Percentiles rank a stretch among this genome's conserved stretches.
Evolutionary conservation across 1,284 basidiomycete genomes (phyloP).

Genomic region (Ceratobasidium theobromae): DNA sequence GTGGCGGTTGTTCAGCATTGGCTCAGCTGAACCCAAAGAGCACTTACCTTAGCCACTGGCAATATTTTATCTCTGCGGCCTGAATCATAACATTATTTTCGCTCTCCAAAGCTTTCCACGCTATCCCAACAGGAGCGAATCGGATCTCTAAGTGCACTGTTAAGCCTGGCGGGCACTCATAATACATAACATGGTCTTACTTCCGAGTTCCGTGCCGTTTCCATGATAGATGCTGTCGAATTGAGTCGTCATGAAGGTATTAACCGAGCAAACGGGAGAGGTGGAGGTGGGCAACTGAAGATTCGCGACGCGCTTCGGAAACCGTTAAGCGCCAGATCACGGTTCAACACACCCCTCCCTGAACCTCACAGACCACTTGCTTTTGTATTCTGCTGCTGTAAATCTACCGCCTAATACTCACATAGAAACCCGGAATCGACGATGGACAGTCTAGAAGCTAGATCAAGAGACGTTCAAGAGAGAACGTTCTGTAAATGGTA

Average conservation of each 20-base stretch:
- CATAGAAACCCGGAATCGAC: neutral
- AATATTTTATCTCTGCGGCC: constrained; percentile 79
- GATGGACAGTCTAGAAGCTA: constrained; percentile 60
- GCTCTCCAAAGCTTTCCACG: constrained; percentile 74
- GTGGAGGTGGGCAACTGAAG: neutral
- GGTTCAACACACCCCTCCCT: neutral
- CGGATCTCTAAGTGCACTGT: constrained; percentile 67
- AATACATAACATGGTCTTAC: constrained; percentile 51
- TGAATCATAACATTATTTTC: constrained; percentile 66
- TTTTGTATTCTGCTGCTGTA: too few species aligned
- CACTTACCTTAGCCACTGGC: constrained; percentile 71
- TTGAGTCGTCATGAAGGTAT: constrained; percentile 51
- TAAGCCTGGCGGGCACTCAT: neutral
- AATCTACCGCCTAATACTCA: neutral
- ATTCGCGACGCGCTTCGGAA: constrained; percentile 22
- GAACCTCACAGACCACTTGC: too few species aligned
- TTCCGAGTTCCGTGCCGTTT: constrained; percentile 71
- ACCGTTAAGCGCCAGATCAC: constrained; percentile 14
- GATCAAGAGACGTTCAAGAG: constrained; percentile 69
- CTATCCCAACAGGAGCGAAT: constrained; percentile 84
- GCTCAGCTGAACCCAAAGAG: neutral
- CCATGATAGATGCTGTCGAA: constrained; percentile 84
- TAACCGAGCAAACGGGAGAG: neutral
- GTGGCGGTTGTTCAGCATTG: neutral
- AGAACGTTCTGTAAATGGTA: constrained; percentile 87